Evolutionary conservation across 306 rosid genomes (phyloP), one percentile per base, ranked within the genome.

Genomic region (Vigna mungo): DNA sequence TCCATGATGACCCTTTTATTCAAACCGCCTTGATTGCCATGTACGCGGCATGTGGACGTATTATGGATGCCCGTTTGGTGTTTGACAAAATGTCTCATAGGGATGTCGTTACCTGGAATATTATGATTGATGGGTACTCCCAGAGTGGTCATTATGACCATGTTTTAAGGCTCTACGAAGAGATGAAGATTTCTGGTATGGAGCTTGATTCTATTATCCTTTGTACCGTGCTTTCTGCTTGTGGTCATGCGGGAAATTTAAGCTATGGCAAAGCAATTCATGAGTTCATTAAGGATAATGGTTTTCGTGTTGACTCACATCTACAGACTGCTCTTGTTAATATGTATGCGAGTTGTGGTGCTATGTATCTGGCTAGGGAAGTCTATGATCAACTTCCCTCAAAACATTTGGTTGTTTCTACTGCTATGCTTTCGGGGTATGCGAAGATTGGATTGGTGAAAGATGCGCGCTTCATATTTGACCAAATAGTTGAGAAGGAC

Each of bases 71-170:
- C 21, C 89, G 93, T 3, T 78, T 85, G 82, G 15, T 91, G 93
- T 94, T 94, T 51, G 97, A 91, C 61, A 86, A 90, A 85, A 91
- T 91, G 98, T 81, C 93, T 80, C 82, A 81, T 0, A 84, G 87
- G 62, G 97, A 94, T 83, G 86, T 84, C 6, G 93, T 91, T 72
- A 70, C 96, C 4, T 94, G 98, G 98, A 87, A 85, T 79, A 88
- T 87, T 54, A 94, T 94, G 90, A 82, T 91, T 83, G 86, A 90
- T 62, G 98, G 96, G 90, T 94, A 94, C 80, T 86, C 87, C 82
- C 88, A 78, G 74, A 75, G 71, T 71, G 94, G 97, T 53, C 85
- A 32, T 68, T 92, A 85, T 68, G 89, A 89, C 74, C 66, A 82
- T 2, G 96, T 86, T 23, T 78, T 94, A 27, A 18, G 56, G 78